phyloP scores from a whole-genome alignment of 2,329 filamentous ascomycete species.

The Monilinia fructicola region DNA sequence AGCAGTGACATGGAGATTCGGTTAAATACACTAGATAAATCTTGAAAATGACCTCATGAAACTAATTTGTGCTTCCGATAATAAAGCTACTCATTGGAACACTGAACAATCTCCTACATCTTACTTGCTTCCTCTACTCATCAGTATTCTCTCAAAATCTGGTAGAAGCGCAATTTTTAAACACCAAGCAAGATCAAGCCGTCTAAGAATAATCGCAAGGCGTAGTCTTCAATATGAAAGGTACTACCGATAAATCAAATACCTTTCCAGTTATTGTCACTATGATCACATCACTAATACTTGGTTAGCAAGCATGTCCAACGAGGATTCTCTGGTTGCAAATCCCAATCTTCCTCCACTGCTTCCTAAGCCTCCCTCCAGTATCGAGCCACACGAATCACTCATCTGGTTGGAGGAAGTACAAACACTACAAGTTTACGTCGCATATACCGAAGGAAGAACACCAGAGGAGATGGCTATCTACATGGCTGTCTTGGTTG shows the following conservation, averaged over 20 bases:
- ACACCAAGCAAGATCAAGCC: not conserved
- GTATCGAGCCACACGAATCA: not conserved
- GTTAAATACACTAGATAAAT: not conserved
- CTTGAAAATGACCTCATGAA: not conserved
- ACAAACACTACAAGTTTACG: not conserved
- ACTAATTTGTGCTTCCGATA: not conserved
- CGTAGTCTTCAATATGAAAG: not conserved
- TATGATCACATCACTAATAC: not conserved
- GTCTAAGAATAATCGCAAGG: not conserved
- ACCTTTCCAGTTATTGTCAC: not conserved
- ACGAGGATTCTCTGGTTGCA: not conserved
- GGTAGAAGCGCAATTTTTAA: not conserved
- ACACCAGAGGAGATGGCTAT: conserved; percentile 1
- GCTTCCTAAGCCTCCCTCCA: not conserved
- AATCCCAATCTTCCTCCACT: not conserved
- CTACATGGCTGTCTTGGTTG: conserved; percentile 4
- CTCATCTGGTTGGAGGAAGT: conserved; percentile 2
- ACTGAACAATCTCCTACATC: not conserved
- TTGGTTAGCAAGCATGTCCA: not conserved
- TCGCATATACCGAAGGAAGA: conserved; percentile 3
- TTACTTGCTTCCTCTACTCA: not conserved
- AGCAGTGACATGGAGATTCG: not conserved
- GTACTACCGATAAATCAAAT: not conserved
- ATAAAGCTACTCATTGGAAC: not conserved
- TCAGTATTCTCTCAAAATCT: no score